Base-by-base conservation (phyloP, 805 yeast genomes). In the Schizosaccharomyces octosporus region DNA sequence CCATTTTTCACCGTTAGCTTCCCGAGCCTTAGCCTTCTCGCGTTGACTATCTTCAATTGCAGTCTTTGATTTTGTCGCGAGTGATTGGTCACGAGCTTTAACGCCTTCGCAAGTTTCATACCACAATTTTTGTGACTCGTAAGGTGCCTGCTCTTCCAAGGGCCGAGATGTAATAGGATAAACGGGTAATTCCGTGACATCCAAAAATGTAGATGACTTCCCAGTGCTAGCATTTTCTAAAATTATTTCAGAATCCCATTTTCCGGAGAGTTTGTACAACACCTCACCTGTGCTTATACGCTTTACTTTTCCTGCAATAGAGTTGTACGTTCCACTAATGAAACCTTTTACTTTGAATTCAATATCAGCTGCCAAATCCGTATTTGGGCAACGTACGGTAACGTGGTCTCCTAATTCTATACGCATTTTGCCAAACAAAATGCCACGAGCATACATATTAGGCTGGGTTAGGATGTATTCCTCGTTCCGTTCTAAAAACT, bases 331-430 rank as follows among this genome's bases (percentile, higher is more conserved):
- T 24, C 98, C 98, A 27, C 89, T 79, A 55, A 93, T 85, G 69
- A 88, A 85, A 1, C 98, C 98, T 72, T 93, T 93, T 5, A 93
- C 85, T 70, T 93, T 89, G 73, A 93, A 93, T 66, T 93, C 97
- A 61, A 93, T 84, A 69, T 84, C 90, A 3, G 90, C 87, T 62
- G 78, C 77, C 63, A 78, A 77, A 15, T 79, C 81, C 21, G 76
- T 75, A 11, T 75, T 71, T 5, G 80, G 77, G 67, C 90, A 85
- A 66, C 78, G 79, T 62, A 93, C 76, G n/a, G 78, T 66, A 81
- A 94, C 80, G 69, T 85, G 94, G 70, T 93, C 98, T 36, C 98
- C 97, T 63, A 93, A 73, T 71, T 93, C 98, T 62, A 85, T 82
- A 72, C 83, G 85, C 75, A 93, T 78, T 64, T 83, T 84, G 32